Conservation (phyloP, 208 protist species). For the Naegleria fowleri region DNA sequence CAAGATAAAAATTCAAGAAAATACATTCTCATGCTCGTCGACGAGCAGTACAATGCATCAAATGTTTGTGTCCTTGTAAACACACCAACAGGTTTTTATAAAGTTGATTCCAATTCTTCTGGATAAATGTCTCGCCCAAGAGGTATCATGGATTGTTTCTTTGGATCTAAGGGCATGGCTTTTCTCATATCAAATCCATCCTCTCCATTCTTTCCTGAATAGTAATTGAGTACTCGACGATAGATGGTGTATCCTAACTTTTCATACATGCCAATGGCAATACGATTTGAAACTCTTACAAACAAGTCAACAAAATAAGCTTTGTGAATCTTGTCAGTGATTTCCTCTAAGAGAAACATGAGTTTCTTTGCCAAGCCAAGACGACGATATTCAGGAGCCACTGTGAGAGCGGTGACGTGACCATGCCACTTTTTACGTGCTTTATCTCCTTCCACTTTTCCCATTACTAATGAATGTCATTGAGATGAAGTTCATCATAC, state of each 20-base stretch:
- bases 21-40: too few species aligned
- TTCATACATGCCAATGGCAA: slow-evolving; percentile 96
- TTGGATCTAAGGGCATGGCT: slow-evolving; percentile 74
- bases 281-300: slow-evolving; percentile 90
- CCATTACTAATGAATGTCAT: slow-evolving; percentile 60
- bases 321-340: slow-evolving; percentile 60
- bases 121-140: slow-evolving; percentile 61
- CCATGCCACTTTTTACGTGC: slow-evolving; percentile 74
- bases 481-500: slow-evolving; percentile 29
- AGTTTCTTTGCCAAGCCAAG: slow-evolving; percentile 83
- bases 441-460: slow-evolving; percentile 89
- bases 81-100: neutral
- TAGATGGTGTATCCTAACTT: slow-evolving; percentile 95
- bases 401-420: slow-evolving; percentile 97
- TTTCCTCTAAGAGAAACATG: slow-evolving; percentile 88
- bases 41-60: too few species aligned
- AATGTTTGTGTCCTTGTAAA: neutral
- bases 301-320: slow-evolving; percentile 99
- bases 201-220: slow-evolving; percentile 59
- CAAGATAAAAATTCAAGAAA: too few species aligned
- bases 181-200: slow-evolving; percentile 95
- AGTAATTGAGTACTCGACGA: slow-evolving; percentile 75
- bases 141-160: slow-evolving; percentile 67
- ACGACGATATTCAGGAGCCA: slow-evolving; percentile 92
- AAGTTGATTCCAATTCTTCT: slow-evolving; percentile 66